phyloP scores from a whole-genome alignment of 192 early-diverging fungal genomes.

The Entomortierella beljakovae region DNA sequence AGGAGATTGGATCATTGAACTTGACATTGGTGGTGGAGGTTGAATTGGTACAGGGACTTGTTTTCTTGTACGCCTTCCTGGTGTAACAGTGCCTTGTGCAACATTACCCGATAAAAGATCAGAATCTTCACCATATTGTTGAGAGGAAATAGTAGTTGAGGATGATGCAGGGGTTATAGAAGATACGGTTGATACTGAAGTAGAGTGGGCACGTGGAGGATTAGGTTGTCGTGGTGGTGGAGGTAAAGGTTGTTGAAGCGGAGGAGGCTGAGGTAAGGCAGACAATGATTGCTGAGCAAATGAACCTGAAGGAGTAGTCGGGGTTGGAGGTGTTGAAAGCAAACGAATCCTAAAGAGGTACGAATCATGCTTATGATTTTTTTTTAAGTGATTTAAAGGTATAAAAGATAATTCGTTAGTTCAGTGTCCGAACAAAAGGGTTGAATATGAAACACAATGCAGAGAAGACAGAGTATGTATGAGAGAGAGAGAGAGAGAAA shows the following conservation, averaged over 20 bases:
- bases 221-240: conserved; percentile 13
- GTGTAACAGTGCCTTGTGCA: conserved; percentile 16
- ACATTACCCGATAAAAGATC: conserved; percentile 1
- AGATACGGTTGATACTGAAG: not conserved
- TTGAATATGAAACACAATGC: conserved; percentile 5
- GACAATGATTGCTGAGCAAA: not conserved
- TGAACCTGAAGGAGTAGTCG: conserved; percentile 7
- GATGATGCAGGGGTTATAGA: conserved; percentile 33
- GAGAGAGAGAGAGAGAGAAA: too few species aligned
- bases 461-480: too few species aligned
- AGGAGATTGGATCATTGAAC: conserved; percentile 1
- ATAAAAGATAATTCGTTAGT: not conserved
- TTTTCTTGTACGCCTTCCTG: conserved; percentile 39
- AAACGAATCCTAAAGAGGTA: conserved; percentile 46
- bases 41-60: conserved; percentile 38
- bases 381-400: not conserved
- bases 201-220: not conserved
- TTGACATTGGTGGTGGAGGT: conserved; percentile 3
- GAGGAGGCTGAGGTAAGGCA: conserved; percentile 18
- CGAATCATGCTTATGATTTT: conserved; percentile 34
- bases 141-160: conserved; percentile 15
- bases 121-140: conserved; percentile 23
- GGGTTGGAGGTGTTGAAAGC: conserved; percentile 42
- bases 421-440: conserved; percentile 1
- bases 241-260: conserved; percentile 32